Conservation (phyloP, 345 rosid genomes). For the Citrus sinensis region DNA sequence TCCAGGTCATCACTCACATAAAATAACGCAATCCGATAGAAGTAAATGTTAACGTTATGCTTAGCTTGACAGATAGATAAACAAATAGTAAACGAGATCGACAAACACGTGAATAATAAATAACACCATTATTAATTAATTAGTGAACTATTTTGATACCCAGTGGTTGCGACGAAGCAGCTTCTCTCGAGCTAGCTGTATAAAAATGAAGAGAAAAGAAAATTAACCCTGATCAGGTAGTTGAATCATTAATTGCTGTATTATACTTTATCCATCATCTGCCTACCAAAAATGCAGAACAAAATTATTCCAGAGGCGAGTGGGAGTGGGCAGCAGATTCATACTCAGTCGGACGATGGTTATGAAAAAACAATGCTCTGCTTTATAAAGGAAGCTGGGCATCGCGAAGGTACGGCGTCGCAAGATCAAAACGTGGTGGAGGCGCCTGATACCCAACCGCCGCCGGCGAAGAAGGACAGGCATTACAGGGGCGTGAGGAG, state of each 20-base stretch:
- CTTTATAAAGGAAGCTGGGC: background rate
- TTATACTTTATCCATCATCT: too few species aligned
- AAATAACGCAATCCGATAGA: background rate
- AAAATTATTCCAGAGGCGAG: background rate
- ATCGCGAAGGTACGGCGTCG: too few species aligned
- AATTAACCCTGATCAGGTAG: background rate
- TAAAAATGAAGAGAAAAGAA: background rate
- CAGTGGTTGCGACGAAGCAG: background rate
- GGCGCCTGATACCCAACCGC: background rate
- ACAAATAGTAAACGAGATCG: background rate
- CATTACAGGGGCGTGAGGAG: slow-evolving; percentile 34
- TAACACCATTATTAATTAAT: too few species aligned
- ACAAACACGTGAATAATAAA: background rate
- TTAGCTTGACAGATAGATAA: background rate
- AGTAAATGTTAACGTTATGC: too few species aligned
- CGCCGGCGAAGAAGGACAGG: background rate
- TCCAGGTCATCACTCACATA: background rate
- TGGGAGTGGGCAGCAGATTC: background rate
- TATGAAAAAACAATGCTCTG: background rate
- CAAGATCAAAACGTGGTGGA: background rate
- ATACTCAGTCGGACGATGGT: background rate
- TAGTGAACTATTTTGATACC: too few species aligned
- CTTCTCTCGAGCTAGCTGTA: background rate
- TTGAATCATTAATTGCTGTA: too few species aligned
- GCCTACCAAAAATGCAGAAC: background rate